Evolutionary conservation across 306 rosid species (phyloP).

Genomic region (Biancaea sappan): DNA sequence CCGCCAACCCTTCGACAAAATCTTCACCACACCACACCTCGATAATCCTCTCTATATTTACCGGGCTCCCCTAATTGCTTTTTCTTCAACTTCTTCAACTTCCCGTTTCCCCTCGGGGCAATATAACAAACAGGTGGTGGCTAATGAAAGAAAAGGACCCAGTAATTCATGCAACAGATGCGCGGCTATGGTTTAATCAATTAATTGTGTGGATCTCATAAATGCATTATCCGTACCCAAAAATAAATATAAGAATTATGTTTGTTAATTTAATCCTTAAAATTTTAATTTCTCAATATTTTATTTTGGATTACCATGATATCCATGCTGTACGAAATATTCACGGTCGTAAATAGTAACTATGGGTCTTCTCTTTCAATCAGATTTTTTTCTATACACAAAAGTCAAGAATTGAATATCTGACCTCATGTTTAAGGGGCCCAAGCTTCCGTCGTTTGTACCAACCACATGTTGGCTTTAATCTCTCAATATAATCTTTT

Average conservation of each 20-base stretch:
- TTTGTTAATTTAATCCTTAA: too few relatives aligned
- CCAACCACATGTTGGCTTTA: too few relatives aligned
- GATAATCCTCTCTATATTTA: slow-evolving; percentile 46
- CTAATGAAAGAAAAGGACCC: slow-evolving; percentile 25
- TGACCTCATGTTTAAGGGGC: too few relatives aligned
- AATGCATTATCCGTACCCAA: slow-evolving; percentile 5
- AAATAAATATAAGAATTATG: not conserved
- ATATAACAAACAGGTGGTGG: slow-evolving; percentile 46
- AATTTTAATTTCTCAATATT: too few relatives aligned
- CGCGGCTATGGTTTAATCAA: slow-evolving; percentile 42
- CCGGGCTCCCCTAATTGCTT: slow-evolving; percentile 24
- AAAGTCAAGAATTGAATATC: too few relatives aligned
- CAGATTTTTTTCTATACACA: too few relatives aligned
- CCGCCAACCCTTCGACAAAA: slow-evolving; percentile 46
- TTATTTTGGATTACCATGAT: too few relatives aligned
- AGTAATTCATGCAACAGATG: slow-evolving; percentile 39
- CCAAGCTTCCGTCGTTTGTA: too few relatives aligned
- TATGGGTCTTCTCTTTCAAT: too few relatives aligned
- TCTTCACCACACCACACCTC: slow-evolving; percentile 56
- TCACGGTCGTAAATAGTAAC: too few relatives aligned
- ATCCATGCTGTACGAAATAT: too few relatives aligned
- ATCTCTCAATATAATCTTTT: too few relatives aligned
- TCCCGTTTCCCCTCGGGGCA: slow-evolving; percentile 27
- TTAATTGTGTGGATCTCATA: slow-evolving; percentile 53
- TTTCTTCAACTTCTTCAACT: not conserved